Evolutionary conservation across 805 yeast genomes (phyloP), one percentile per base, ranked within the genome.

Genomic region (Kodamaea kakaduensis): DNA sequence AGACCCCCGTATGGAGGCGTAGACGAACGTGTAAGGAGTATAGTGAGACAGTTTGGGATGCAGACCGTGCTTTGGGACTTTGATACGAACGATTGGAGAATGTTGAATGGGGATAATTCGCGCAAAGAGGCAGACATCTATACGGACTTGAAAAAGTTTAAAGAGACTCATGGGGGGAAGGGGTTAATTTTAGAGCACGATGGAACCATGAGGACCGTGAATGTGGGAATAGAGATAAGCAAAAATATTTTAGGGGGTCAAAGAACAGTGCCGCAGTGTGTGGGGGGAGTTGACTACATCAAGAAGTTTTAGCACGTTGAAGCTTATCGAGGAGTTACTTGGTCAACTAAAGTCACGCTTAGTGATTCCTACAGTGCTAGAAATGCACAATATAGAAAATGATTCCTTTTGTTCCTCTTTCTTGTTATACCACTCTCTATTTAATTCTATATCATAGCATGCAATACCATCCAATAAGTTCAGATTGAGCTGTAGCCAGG

Each of bases 1-100:
- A 73, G 98, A 46, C 98, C 98, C 0, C 98, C 98, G 1, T 90
- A 86, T 54, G 98, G 97, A 1, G 97, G 95, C 0, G 70, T 86
- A 21, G 98, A 90, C 61, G 81, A 88, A 54, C 66, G 97, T 36
- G 83, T 90, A 1, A 66, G 97, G 38, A 63, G 79, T 2, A 84
- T 90, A 36, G 73, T 86, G 10, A 67, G 89, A 35, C 84, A 81
- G 58, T 83, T 90, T 57, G 96, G 96, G 0, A 73, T 90, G 71
- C 87, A 81, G 50, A 77, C 84, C 4, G 96, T 84, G 17, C 59
- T 90, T 21, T 90, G 97, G 98, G 93, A 87, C 53, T 76, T 73
- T 50, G 97, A 90, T 58, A 77, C 96, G 0, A 80, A 81, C 60
- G 97, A 90, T 58, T 90, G 97, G 97, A 77, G 77, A 54, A 60